phyloP scores from a whole-genome alignment of 371 early-diverging fungal genomes.

The Actinomucor elegans region DNA sequence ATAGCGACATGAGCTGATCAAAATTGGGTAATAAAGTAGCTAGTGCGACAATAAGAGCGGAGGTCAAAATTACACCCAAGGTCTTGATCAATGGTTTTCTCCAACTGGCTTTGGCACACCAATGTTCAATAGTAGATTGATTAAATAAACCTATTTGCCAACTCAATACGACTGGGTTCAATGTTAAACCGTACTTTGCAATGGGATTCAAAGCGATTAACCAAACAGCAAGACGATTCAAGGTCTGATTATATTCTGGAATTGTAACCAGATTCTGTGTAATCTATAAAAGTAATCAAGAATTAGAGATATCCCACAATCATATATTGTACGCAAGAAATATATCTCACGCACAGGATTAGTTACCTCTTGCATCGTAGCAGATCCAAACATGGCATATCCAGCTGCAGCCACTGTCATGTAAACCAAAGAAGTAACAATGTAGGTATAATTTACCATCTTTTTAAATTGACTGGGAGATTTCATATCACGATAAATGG shows the following conservation, averaged over 20 bases:
- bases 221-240: slow-evolving; percentile 60
- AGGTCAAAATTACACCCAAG: slow-evolving; percentile 34
- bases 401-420: slow-evolving; percentile 52
- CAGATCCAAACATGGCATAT: slow-evolving; percentile 79
- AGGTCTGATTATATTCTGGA: slow-evolving; percentile 50
- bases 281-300: slow-evolving; percentile 39
- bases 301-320: too few species aligned
- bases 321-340: slow-evolving; percentile 1
- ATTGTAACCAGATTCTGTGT: slow-evolving; percentile 66
- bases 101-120: slow-evolving; percentile 25
- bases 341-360: slow-evolving; percentile 1
- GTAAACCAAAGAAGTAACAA: slow-evolving; percentile 38
- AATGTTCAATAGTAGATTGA: slow-evolving; percentile 21
- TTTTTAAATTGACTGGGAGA: slow-evolving; percentile 36
- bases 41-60: slow-evolving; percentile 42
- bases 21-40: slow-evolving; percentile 65
- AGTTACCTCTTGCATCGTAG: slow-evolving; percentile 60
- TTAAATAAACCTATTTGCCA: slow-evolving; percentile 49
- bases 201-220: slow-evolving; percentile 70
- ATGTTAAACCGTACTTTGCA: slow-evolving; percentile 69
- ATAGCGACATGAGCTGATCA: slow-evolving; percentile 64
- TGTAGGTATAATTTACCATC: slow-evolving; percentile 50
- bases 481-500: slow-evolving; percentile 51
- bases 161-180: slow-evolving; percentile 61
- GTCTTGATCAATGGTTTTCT: slow-evolving; percentile 22